Evolutionary conservation across 805 yeast genomes (phyloP), one percentile per base, ranked within the genome.

Genomic region (Candida easanensis): DNA sequence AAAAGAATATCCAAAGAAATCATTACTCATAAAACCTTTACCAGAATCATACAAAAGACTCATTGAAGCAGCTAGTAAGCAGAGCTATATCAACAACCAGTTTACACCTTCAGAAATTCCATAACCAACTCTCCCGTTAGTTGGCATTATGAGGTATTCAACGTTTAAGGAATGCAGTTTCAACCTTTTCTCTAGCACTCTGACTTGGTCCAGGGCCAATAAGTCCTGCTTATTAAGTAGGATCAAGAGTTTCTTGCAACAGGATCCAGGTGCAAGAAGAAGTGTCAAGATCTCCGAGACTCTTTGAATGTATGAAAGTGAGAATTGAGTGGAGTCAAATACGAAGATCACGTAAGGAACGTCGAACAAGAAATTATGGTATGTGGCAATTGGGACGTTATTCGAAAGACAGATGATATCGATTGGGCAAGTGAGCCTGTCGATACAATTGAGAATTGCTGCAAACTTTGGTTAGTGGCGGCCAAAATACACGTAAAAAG

Each of bases 1-100:
- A 17, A 32, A 36, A 16, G 15, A 13, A 6, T 10, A 41, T 20
- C 19, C 13, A 8, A 15, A 28, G 20, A 39, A 18, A 25, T 13
- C 37, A 20, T 39, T 54, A 40, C 32, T 9, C 20, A 40, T 48
- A 38, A 38, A 39, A 26, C 14, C 51, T 41, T 47, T 67, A 19
- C 51, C 58, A 14, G 61, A 57, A 37, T 53, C 64, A 32, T 61
- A 51, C 42, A 62, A 58, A 35, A 57, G 52, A 32, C 13, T 54
- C 4, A 61, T 60, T 41, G 69, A 64, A 40, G 27, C 30, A 2
- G 26, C 38, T 20, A 39, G 50, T 31, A 58, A 52, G 33, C 21
- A 38, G 15, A 45, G 55, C 33, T 54, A 56, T 40, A 38, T 53
- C 49, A 58, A 53, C 34, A 53, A 41, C 62, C 62, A 57, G 33